Evolutionary conservation across 2,329 filamentous ascomycete species (phyloP), one percentile per base, ranked within the genome.

Genomic region (Keithomyces neogunnii): DNA sequence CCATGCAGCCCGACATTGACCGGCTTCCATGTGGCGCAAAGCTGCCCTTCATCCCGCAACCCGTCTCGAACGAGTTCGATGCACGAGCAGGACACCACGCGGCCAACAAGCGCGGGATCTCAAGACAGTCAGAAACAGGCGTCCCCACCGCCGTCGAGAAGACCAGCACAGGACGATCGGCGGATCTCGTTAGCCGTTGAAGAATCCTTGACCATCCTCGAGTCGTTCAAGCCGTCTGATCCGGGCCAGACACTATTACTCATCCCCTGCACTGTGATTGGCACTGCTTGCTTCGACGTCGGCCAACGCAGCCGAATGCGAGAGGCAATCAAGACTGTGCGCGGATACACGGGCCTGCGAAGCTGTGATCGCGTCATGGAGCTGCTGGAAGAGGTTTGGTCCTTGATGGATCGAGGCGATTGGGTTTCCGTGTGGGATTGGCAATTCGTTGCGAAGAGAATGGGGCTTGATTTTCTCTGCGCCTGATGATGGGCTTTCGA

Each of bases 391-490:
- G 74, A 78, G 57, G 69, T 84, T 3, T 85, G 81, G 81, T 64
- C 69, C 28, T 69, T 78, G 28, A 84, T 84, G 78, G 77, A 76
- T 30, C 62, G 65, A 8, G 78, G 75, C 26, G 77, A 84, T 47
- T 83, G 79, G 75, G 58, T 70, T 30, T 71, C 72, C 19, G 79
- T 78, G 6, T 85, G 82, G 82, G 82, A 85, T 62, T 85, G 81
- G 81, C 80, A 84, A 55, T 68, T 69, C 3, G 72, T 84, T 31
- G 80, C 80, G 1, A 66, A 70, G 49, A 60, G 68, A 6, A 73
- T 82, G 64, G 72, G 69, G 0, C 69, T 83, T 36, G 76, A 82
- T 62, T 82, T 83, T 57, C 67, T 81, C 3, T 80, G 77, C 61
- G 64, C 69, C 29, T 72, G 55, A 67, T 63, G n/a, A 47, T 5